Percentiles rank a stretch among this genome's conserved stretches.
Evolutionary conservation across 2,329 filamentous ascomycete genomes (phyloP).

Genomic region (Fusarium sp.): DNA sequence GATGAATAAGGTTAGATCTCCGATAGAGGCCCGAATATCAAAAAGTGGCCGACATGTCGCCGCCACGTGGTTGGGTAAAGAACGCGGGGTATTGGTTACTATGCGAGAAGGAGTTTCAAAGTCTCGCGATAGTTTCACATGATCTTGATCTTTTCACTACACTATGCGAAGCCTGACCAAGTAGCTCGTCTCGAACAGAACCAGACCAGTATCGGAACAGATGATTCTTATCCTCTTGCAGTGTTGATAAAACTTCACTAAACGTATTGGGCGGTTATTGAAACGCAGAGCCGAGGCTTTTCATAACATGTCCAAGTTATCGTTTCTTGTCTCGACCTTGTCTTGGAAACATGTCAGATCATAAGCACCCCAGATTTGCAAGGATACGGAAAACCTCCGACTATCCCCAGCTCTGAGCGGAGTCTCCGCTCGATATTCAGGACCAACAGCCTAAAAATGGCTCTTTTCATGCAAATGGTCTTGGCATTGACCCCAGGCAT

Average conservation of each 20-base stretch:
- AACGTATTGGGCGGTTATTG: no score
- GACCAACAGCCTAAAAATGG: not conserved
- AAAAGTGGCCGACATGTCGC: conserved; percentile 19
- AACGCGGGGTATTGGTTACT: conserved; percentile 4
- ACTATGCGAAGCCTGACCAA: not conserved
- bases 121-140: not conserved
- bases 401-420: conserved; percentile 3
- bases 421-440: conserved; percentile 15
- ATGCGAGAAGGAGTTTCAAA: not conserved
- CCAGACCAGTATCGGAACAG: not conserved
- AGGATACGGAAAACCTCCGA: conserved; percentile 2
- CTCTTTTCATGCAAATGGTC: not conserved
- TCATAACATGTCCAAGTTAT: no score
- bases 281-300: no score
- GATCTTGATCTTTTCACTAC: not conserved
- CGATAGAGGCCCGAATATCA: conserved; percentile 23
- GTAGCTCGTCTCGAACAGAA: not conserved
- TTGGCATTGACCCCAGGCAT: conserved; percentile 5
- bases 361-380: not conserved
- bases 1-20: conserved; percentile 5
- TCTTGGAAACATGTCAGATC: not conserved
- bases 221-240: accelerated
- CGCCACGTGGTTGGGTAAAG: conserved; percentile 5
- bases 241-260: accelerated
- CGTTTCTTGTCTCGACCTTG: not conserved